Base-by-base conservation (phyloP, 148 eudicot species). In the Vaccinium darrowii region DNA sequence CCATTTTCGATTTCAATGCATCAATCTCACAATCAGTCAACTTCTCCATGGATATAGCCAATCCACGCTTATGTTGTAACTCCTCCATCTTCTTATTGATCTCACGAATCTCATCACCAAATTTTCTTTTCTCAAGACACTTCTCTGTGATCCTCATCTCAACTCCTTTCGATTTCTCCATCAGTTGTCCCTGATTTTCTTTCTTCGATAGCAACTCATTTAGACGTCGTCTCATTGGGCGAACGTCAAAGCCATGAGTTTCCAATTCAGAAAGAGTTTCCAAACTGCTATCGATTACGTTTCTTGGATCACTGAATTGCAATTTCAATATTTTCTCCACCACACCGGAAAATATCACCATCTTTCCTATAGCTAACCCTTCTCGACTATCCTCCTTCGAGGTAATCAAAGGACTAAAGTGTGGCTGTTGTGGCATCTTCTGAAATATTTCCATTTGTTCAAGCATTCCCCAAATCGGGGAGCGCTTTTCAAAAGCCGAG, bases 181-280 rank as follows among this genome's bases (percentile, higher is more conserved):
- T 11, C 36, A 80, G 82, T 30, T 80, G 23, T 19, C 27, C 72
- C 60, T 36, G 69, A 23, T 47, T 60, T 52, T 58, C 82, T 80
- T 80, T 80, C 82, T 57, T 80, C 14, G 12, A 80, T 60, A 80
- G 52, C 82, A 80, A 80, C 82, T 80, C 82, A 56, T 79, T 79
- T 27, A 79, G 23, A 30, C 81, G 81, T 16, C 2, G 13, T 79
- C 63, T 52, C 23, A 79, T 4, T 14, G 63, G 63, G 11, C 30
- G 12, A 79, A 79, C 47, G 10, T 79, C 23, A 53, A 79, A 79
- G 1, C 81, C 81, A 27, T 79, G 65, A 79, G 33, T 54, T 79
- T 79, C 63, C 81, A 79, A 79, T 13, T 80, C 82, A 33, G 82
- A 80, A 51, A 80, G 71, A 57, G 82, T 80, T 39, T 80, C 82